Evolutionary conservation across 805 yeast species (phyloP), one percentile per base, ranked within the genome.

Genomic region (Diddensiella transvaalensis): DNA sequence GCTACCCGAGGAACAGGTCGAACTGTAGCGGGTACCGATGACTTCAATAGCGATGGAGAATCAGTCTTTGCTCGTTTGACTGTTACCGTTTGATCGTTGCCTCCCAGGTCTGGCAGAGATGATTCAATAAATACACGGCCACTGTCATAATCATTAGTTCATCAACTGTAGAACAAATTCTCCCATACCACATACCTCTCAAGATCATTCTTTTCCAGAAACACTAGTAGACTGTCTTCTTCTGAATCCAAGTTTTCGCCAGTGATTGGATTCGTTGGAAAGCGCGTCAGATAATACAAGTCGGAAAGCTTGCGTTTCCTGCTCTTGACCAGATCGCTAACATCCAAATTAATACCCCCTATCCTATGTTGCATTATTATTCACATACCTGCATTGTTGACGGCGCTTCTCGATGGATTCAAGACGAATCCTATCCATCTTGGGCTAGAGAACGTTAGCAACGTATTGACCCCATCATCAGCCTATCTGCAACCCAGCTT

Each of bases 281-380:
- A 63, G 51, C 78, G 63, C 8, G 85, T 71, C 11, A 83, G 74
- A 53, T 81, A 77, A 59, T 79, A 83, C 15, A 83, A 66, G 61
- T 82, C 85, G 1, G 83, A 73, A 21, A 83, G 68, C 58, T 79
- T 79, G 22, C 82, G 67, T 56, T 79, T 79, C 42, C 88, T 68
- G 40, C 70, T 68, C 51, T 71, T 68, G 10, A 78, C 66, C n/a
- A 79, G 64, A 42, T 71, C 74, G 39, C 67, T 63, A 32, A 8
- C 42, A 10, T 6, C 18, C 10, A 22, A 19, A 44, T 22, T 17
- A n/a, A 18, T 17, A 18, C n/a, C 18, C 38, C 18, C n/a, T 17
- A 35, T 11, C 38, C 22, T 23, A 11, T 2, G 6, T 24, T 5
- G n/a, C 2, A 2, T 3, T 15, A 22, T 35, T 19, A 22, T 13